Evolutionary conservation across 2,329 filamentous ascomycete genomes (phyloP), one percentile per base, ranked within the genome.

Genomic region (Clarireedia hainanense): DNA sequence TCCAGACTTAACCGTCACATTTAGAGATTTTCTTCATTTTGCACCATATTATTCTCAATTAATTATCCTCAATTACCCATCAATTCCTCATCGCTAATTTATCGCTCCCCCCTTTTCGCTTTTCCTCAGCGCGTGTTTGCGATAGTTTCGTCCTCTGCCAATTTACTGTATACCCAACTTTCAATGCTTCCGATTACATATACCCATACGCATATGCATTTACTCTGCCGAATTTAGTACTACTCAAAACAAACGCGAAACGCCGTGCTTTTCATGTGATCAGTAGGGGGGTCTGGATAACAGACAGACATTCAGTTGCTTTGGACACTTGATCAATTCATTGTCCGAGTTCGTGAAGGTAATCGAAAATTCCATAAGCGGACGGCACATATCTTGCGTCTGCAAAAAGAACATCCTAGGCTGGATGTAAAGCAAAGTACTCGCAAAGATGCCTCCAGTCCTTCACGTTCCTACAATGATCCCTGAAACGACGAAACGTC

Each of bases 41-140:
- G 30, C 30, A 12, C 30, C 15, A 6, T 20, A 42, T 20, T 42
- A 42, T 42, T 42, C 39, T 42, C 39, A 42, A 42, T 42, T 52
- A 61, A 63, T 56, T 53, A 50, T 52, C 55, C 47, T 57, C 58
- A 62, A 63, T 63, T 63, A 62, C 55, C 56, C 43, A 55, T 37
- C 49, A 27, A 46, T 46, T 55, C 20, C 20, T 50, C 46, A 40
- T 50, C 26, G 46, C 46, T 45, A 55, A 34, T 23, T 34, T 24
- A 12, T 14, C 50, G 24, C 36, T 26, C 37, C 37, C 46, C 27
- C 42, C n/a, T 48, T 53, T 23, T 27, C 37, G 42, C 42, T 15
- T 56, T 43, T 30, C 40, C 10, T 42, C 39, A 42, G 15, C 39
- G 9, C n/a, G 20, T 34, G 30, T 34, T 34, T 34, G 30, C 30